Evolutionary conservation across 805 yeast species (phyloP).

Genomic region (Candida parachauliodes): DNA sequence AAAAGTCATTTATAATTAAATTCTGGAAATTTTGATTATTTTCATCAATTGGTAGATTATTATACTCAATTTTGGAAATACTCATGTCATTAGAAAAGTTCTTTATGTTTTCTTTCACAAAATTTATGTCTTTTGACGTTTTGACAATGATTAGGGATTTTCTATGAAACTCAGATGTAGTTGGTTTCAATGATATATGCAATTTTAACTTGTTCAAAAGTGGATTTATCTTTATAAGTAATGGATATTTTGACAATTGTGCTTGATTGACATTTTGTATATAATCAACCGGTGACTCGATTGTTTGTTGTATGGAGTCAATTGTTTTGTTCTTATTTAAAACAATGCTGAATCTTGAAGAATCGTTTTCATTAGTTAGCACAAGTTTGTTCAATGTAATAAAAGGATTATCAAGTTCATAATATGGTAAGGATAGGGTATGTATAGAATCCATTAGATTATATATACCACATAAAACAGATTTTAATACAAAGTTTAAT

Average conservation of each 20-base stretch:
- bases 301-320: slow-evolving; percentile 13
- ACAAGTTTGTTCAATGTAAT: slow-evolving; percentile 8
- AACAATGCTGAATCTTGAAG: slow-evolving; percentile 17
- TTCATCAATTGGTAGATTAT: slow-evolving; percentile 24
- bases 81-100: slow-evolving; percentile 12
- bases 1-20: slow-evolving; percentile 27
- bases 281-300: slow-evolving; percentile 19
- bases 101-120: slow-evolving; percentile 1
- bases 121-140: slow-evolving; percentile 15
- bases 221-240: slow-evolving; percentile 27
- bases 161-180: background rate
- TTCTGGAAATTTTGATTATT: slow-evolving; percentile 16
- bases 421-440: slow-evolving; percentile 9
- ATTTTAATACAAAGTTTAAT: no score
- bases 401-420: background rate
- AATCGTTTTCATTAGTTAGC: slow-evolving; percentile 23
- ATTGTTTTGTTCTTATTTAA: slow-evolving; percentile 20
- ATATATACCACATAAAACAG: background rate
- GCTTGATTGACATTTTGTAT: slow-evolving; percentile 19
- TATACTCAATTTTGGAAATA: slow-evolving; percentile 26
- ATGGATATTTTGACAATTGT: slow-evolving; percentile 18
- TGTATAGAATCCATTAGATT: slow-evolving; percentile 5
- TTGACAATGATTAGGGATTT: slow-evolving; percentile 32
- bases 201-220: slow-evolving; percentile 23
- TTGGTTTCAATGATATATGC: slow-evolving; percentile 21